Evolutionary conservation across 2,329 filamentous ascomycete species (phyloP).

Genomic region (Sclerotinia minor): DNA sequence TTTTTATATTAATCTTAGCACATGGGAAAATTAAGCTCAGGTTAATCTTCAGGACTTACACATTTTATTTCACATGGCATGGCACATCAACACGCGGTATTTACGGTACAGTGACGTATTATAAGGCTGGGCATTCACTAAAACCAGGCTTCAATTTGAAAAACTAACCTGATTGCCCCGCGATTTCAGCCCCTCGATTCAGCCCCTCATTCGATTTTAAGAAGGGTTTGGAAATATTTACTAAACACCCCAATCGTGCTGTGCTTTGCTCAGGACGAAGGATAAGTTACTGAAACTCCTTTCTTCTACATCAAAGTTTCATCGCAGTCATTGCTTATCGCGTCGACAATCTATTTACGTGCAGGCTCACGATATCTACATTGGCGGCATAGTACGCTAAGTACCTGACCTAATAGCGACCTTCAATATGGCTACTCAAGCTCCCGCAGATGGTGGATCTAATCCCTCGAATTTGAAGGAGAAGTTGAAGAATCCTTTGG

Average conservation of each 20-base stretch:
- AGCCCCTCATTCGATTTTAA: not conserved
- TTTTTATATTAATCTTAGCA: not conserved
- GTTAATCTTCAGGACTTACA: not conserved
- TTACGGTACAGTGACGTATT: not conserved
- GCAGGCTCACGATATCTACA: constrained; percentile 2
- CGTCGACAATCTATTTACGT: not conserved
- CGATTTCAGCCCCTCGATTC: not conserved
- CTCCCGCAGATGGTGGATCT: constrained; percentile 37
- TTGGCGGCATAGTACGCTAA: not conserved
- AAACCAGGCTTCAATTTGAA: not conserved
- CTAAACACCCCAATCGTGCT: not conserved
- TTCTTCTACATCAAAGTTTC: not conserved
- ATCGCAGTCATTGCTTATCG: not conserved
- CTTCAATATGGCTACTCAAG: constrained; percentile 35
- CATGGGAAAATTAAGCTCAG: not conserved
- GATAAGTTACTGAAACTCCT: too few species aligned
- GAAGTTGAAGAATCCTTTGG: constrained; percentile 53
- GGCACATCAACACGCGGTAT: too few species aligned
- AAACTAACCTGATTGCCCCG: not conserved
- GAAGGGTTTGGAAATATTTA: not conserved
- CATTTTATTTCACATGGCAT: not conserved
- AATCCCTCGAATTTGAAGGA: constrained; percentile 40
- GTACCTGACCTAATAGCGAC: not conserved
- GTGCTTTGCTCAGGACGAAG: not conserved
- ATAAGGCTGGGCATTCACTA: constrained; percentile 4